phyloP scores from a whole-genome alignment of 2,329 filamentous ascomycete genomes.

The Paecilomyces dactylethromorphus region DNA sequence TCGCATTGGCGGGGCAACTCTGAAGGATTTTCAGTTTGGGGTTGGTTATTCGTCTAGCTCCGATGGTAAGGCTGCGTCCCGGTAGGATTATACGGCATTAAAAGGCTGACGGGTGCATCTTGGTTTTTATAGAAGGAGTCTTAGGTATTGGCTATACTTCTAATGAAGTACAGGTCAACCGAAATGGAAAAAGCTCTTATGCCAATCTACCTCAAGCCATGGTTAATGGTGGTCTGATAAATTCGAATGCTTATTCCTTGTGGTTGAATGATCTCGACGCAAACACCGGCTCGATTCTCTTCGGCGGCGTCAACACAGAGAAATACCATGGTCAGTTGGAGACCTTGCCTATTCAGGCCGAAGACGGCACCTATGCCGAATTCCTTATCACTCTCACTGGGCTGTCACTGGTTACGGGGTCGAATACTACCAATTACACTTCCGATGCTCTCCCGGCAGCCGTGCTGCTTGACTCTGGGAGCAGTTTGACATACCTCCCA shows the following conservation, averaged over 20 bases:
- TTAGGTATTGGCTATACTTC: conserved; percentile 74
- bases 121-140: conserved; percentile 56
- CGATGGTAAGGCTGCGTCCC: conserved; percentile 20
- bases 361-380: conserved; percentile 49
- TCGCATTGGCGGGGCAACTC: conserved; percentile 42
- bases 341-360: conserved; percentile 59
- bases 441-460: conserved; percentile 34
- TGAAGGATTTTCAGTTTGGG: conserved; percentile 53
- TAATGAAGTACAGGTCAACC: conserved; percentile 60
- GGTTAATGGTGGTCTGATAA: conserved; percentile 54
- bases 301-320: conserved; percentile 65
- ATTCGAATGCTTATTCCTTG: conserved; percentile 64
- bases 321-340: conserved; percentile 58
- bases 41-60: conserved; percentile 52
- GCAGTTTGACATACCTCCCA: conserved; percentile 33
- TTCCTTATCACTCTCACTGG: conserved; percentile 65
- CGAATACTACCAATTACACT: conserved; percentile 15
- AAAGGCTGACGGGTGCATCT: conserved; percentile 2
- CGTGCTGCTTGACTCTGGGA: conserved; percentile 35
- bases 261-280: conserved; percentile 68
- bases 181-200: conserved; percentile 49
- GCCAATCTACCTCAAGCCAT: conserved; percentile 63
- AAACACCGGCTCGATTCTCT: conserved; percentile 61
- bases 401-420: conserved; percentile 36
- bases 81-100: neutral